Base-by-base conservation (phyloP, 768 basidiomycete species). In the Boletus pseudo-olivaceus region DNA sequence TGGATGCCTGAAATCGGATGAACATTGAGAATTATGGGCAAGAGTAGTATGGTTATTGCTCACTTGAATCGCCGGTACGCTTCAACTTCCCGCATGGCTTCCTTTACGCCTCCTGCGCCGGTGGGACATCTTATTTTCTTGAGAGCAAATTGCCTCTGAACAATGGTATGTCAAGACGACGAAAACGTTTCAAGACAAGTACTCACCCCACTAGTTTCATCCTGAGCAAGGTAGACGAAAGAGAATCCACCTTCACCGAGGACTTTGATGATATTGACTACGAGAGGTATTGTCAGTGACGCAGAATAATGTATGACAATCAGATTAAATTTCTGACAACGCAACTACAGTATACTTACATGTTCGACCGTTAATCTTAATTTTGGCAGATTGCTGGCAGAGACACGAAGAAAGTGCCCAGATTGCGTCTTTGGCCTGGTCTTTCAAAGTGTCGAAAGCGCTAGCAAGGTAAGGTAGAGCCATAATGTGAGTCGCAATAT, bases 231-330 rank as follows among this genome's bases (percentile, higher is more conserved):
- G 69, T 93, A 92, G 8, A 94, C 92, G 63, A 93, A 95, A 30
- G 89, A 91, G 77, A 94, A 95, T 7, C 92, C 96, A 14, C 97
- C 96, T 73, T 98, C 97, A 29, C 97, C 97, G 9, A 99, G 82
- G 11, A 98, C 85, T 56, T 89, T 92, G 47, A 95, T 74, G 49
- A 99, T 90, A 66, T 91, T 87, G 73, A 94, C 90, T 92, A 62
- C 11, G 47, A 19, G 29, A 41, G 44, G 57, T 15, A 26, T 49
- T 17, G 20, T 56, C 29, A 60, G 52, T 34, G 32, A n/a, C 30
- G 20, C 49, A 4, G 39, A 35, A 27, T 7, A 47, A 49, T 39
- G 37, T 15, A 51, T 11, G 32, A 41, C 17, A 40, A 49, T 54
- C 53, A 56, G 43, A 12, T 41, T 49, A 49, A 45, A 44, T 30